Percentiles rank a stretch among this genome's conserved stretches.
These are phyloP conservation scores for Colletotrichum sp. DNA, from an alignment of 2,329 filamentous ascomycete genomes.

Conservation along the genomic window DNA sequence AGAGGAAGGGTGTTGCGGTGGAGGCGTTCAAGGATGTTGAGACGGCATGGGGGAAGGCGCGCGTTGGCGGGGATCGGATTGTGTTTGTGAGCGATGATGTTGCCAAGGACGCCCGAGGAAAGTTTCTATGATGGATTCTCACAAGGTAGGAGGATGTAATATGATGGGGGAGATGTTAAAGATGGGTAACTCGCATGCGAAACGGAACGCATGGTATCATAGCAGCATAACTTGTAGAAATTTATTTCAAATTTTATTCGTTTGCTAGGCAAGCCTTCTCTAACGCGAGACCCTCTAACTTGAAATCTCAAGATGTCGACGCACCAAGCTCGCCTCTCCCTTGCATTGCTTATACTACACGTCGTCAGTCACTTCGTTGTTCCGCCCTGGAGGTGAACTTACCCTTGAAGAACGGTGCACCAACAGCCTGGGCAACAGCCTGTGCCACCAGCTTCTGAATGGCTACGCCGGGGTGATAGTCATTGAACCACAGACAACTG, in stretches of 20 bases:
- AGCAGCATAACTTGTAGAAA: neutral
- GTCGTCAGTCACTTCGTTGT: neutral
- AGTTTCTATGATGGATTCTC: too few relatives aligned
- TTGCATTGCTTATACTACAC: neutral
- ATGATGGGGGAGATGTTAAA: neutral
- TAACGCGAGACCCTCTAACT: too few relatives aligned
- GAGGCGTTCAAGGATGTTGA: conserved; percentile 29
- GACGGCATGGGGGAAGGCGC: conserved; percentile 24
- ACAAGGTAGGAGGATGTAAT: neutral
- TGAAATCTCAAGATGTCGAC: neutral
- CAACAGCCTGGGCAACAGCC: conserved; percentile 33
- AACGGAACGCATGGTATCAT: neutral
- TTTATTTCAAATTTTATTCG: neutral
- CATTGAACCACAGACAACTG: conserved; percentile 50
- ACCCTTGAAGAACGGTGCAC: conserved; percentile 17
- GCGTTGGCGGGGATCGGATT: conserved; percentile 25
- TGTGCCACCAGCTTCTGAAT: conserved; percentile 43
- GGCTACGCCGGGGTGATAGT: conserved; percentile 44
- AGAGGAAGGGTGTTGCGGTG: conserved; percentile 22
- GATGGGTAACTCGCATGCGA: neutral
- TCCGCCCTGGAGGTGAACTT: neutral
- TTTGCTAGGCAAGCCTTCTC: neutral
- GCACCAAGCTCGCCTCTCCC: neutral
- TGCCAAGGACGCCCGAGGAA: neutral
- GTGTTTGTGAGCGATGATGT: conserved; percentile 30